Percentiles rank a stretch among this genome's conserved stretches.
Evolutionary conservation across 2,329 filamentous ascomycete species (phyloP).

Genomic region (Diplodia intermedia): DNA sequence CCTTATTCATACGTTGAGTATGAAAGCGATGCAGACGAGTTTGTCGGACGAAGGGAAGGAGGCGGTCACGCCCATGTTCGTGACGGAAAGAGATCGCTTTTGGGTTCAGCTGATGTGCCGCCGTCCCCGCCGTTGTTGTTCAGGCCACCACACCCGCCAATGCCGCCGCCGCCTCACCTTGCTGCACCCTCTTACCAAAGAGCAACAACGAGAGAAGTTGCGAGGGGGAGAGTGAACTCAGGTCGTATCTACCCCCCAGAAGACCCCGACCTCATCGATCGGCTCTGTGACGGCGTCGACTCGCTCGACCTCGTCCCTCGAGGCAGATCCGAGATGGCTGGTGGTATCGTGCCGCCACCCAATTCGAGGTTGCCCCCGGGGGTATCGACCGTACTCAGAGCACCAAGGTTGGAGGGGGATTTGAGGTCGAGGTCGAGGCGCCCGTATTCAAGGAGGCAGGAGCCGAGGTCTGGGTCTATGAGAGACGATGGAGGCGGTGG

Average conservation of each 20-base stretch:
- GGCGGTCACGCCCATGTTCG: background rate
- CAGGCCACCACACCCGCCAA: background rate
- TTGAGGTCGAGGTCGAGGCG: conserved; percentile 1
- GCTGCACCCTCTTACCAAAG: background rate
- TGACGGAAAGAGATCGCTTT: background rate
- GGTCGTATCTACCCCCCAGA: background rate
- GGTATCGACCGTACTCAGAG: background rate
- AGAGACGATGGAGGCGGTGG: background rate
- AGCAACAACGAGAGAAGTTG: background rate
- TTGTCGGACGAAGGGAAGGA: background rate
- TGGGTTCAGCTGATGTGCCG: background rate
- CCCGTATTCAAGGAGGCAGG: conserved; percentile 1
- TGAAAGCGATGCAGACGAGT: background rate
- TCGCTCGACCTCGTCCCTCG: background rate
- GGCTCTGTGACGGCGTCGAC: background rate
- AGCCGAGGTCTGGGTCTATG: background rate
- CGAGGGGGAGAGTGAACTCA: background rate
- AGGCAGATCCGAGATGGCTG: background rate
- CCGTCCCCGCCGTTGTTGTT: background rate
- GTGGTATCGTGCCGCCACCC: background rate
- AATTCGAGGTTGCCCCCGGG: background rate
- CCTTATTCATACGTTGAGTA: background rate
- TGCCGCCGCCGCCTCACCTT: background rate
- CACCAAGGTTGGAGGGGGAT: background rate
- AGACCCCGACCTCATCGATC: background rate